Conservation (phyloP, 176 grass and related monocot genomes). For the Melocanna baccifera region DNA sequence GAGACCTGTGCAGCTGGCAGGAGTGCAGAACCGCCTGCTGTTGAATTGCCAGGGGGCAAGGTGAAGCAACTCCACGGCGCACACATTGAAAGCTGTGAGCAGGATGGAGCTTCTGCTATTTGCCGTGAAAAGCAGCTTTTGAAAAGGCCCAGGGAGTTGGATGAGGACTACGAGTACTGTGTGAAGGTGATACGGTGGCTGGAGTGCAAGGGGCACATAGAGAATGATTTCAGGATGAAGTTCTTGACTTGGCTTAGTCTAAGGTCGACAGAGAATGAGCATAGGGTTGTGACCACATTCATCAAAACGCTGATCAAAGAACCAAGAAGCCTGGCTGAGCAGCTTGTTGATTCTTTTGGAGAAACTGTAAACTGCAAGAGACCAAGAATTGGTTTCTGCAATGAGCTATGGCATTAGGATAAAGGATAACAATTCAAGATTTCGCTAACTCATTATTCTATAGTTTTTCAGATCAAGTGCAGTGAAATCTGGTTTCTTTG, state of each 20-base stretch:
- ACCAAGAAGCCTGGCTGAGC: conserved; percentile 66
- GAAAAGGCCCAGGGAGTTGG: conserved; percentile 17
- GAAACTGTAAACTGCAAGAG: conserved; percentile 72
- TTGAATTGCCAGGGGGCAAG: conserved; percentile 49
- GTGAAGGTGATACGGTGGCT: conserved; percentile 75
- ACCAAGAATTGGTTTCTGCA: conserved; percentile 50
- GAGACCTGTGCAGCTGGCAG: conserved; percentile 59
- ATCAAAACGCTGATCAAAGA: conserved; percentile 65
- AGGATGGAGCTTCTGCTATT: conserved; percentile 47
- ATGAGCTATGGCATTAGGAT: conserved; percentile 67
- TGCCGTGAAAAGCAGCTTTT: conserved; percentile 20
- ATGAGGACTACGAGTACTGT: conserved; percentile 78
- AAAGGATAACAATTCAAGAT: conserved; percentile 25
- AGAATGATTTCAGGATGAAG: conserved; percentile 79
- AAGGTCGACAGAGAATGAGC: conserved; percentile 64
- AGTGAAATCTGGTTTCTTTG: conserved; percentile 27
- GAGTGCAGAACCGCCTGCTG: conserved; percentile 47
- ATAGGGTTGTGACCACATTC: conserved; percentile 61
- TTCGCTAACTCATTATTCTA: conserved; percentile 33
- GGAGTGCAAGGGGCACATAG: conserved; percentile 69
- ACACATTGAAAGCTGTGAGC: conserved; percentile 25
- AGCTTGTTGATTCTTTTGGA: conserved; percentile 76
- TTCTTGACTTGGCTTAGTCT: conserved; percentile 93
- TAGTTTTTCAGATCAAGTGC: conserved; percentile 23
- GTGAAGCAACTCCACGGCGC: conserved; percentile 11